Evolutionary conservation across 371 early-diverging fungal genomes (phyloP).

Genomic region (Fennellomyces sp.): DNA sequence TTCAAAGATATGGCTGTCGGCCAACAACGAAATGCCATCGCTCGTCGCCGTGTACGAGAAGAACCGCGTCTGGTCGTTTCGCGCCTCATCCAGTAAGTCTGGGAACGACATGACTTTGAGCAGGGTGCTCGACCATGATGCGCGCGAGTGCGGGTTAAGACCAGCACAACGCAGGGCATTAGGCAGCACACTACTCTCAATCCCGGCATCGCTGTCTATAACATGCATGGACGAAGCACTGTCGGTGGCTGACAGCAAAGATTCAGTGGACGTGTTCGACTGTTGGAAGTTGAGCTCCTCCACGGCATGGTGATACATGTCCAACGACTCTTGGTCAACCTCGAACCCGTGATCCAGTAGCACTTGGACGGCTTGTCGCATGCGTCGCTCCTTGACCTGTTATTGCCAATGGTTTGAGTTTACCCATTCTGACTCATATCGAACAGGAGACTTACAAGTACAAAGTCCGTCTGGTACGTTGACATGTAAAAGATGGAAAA

Average conservation of each 20-base stretch:
- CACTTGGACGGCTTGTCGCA: conserved; percentile 59
- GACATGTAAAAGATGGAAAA: conserved; percentile 73
- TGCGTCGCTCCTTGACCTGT: conserved; percentile 66
- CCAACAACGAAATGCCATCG: conserved; percentile 74
- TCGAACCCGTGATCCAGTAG: conserved; percentile 57
- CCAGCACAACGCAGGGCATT: conserved; percentile 68
- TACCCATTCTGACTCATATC: too few species aligned
- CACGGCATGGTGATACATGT: conserved; percentile 8
- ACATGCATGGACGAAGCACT: conserved; percentile 9
- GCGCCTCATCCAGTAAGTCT: conserved; percentile 39
- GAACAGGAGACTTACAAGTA: conserved; percentile 56
- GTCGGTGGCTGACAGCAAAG: conserved; percentile 7
- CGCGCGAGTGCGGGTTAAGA: conserved; percentile 53
- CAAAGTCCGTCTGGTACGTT: conserved; percentile 77
- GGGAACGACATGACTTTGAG: conserved; percentile 71
- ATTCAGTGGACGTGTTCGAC: conserved; percentile 13
- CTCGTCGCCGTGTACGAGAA: conserved; percentile 75
- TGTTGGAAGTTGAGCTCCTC: conserved; percentile 4
- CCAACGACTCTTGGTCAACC: conserved; percentile 49
- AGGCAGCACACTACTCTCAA: conserved; percentile 38
- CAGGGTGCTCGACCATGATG: conserved; percentile 61
- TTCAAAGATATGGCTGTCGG: conserved; percentile 61
- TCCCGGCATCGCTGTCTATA: not conserved
- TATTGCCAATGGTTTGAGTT: not conserved
- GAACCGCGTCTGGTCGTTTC: conserved; percentile 35